These are phyloP conservation scores for Vicia faba DNA, from an alignment of 306 rosid genomes.

Conservation along the genomic window DNA sequence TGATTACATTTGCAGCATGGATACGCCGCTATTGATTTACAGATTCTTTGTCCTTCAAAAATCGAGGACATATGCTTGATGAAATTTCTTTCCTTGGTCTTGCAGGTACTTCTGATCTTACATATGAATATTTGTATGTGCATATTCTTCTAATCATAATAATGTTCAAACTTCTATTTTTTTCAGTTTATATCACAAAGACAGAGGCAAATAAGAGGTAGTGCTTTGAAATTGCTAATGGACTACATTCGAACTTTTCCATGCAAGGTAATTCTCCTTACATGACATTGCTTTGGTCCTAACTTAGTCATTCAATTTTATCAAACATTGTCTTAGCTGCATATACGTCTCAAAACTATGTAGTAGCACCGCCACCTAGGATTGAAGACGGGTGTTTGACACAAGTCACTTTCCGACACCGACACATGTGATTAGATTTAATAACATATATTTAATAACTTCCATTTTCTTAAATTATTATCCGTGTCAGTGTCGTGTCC, in stretches of 20 bases:
- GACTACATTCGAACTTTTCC: constrained; percentile 67
- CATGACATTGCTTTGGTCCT: constrained; percentile 19
- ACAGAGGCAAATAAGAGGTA: constrained; percentile 78
- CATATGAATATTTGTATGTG: constrained; percentile 1
- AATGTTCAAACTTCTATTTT: constrained; percentile 35
- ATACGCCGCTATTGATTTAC: constrained; percentile 73
- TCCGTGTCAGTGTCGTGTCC: not conserved
- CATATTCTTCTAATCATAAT: constrained; percentile 24
- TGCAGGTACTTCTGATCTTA: constrained; percentile 65
- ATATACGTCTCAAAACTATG: not conserved
- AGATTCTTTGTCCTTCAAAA: constrained; percentile 59
- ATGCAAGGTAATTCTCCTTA: constrained; percentile 65
- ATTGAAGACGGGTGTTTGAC: not conserved
- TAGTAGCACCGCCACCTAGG: not conserved
- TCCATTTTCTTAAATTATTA: not conserved
- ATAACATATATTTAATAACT: not conserved
- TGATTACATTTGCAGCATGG: constrained; percentile 68
- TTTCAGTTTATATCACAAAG: constrained; percentile 88
- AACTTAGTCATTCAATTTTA: not conserved
- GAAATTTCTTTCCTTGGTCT: constrained; percentile 62
- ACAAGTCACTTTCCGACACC: not conserved
- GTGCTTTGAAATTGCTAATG: constrained; percentile 68
- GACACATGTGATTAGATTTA: not conserved
- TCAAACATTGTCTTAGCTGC: constrained; percentile 17
- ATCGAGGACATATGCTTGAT: constrained; percentile 61